phyloP scores from a whole-genome alignment of 2,329 filamentous ascomycete genomes.

The Aspergillus sp. region DNA sequence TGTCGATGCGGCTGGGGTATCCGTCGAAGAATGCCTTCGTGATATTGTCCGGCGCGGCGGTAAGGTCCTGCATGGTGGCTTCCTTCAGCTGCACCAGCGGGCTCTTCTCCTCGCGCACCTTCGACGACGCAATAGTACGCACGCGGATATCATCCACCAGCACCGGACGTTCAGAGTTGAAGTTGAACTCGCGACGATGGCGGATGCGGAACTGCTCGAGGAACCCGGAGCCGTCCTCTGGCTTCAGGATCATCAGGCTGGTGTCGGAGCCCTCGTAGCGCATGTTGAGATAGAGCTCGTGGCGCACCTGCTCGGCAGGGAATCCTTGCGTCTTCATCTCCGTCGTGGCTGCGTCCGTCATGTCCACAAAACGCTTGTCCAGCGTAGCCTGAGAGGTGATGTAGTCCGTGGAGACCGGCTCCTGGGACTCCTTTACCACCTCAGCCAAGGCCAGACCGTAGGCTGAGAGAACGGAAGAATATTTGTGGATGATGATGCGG shows the following conservation, averaged over 20 bases:
- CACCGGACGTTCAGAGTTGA: conserved; percentile 79
- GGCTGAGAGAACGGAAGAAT: conserved; percentile 86
- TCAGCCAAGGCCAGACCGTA: conserved; percentile 93
- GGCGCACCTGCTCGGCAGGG: conserved; percentile 34
- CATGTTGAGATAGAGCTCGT: conserved; percentile 47
- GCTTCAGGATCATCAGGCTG: conserved; percentile 53
- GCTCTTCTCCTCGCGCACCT: conserved; percentile 60
- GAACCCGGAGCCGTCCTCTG: conserved; percentile 76
- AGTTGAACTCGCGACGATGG: conserved; percentile 89
- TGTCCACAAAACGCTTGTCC: conserved; percentile 68
- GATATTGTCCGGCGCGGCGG: conserved; percentile 52
- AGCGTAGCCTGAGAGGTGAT: conserved; percentile 46
- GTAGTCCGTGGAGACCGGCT: conserved; percentile 55
- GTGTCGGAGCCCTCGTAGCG: conserved; percentile 53
- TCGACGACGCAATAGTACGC: conserved; percentile 71
- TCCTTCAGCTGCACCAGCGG: conserved; percentile 65
- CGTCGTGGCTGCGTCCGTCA: conserved; percentile 60
- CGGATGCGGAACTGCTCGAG: conserved; percentile 78
- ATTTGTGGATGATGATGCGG: conserved; percentile 83
- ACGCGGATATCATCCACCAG: conserved; percentile 88
- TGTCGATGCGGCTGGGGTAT: conserved; percentile 27
- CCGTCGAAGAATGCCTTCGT: conserved; percentile 38
- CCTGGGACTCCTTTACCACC: conserved; percentile 83
- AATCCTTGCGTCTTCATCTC: conserved; percentile 48
- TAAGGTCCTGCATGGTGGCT: conserved; percentile 53